Evolutionary conservation across 2,329 filamentous ascomycete species (phyloP), one percentile per base, ranked within the genome.

Genomic region (Alternaria sp.): DNA sequence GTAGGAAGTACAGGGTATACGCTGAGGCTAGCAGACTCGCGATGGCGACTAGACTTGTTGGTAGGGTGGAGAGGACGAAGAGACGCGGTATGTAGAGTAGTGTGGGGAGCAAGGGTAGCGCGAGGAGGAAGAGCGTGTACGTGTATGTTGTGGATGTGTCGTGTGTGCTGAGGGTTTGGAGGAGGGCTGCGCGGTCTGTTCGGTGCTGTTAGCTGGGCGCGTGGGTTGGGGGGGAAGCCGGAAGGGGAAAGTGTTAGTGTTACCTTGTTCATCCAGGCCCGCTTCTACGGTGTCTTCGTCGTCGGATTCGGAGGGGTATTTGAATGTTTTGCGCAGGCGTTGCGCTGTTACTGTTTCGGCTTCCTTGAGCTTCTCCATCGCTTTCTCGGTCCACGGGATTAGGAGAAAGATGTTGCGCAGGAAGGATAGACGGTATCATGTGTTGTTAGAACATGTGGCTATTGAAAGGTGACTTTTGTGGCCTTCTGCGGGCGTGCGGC

Each of bases 211-310:
- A 56, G 34, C 24, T 44, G n/a, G 31, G 17, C 41, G 34, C 29
- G 34, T 28, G 31, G 48, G 56, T 36, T 9, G 21, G 21, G 29
- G 41, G 41, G 33, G 5, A 33, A 31, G 34, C 31, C 51, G 39
- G 17, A 17, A 31, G 28, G 37, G n/a, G 1, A 13, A 40, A 44
- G 31, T 63, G 51, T 21, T 74, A 17, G 17, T 63, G 51, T 21
- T 74, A 89, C 89, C 89, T 83, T 93, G 85, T 78, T 93, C 90
- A 74, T 95, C 92, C 60, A 95, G 81, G 54, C 87, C 85, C 65
- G 88, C 84, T 33, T 85, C 84, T 17, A 82, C 75, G 70, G 83
- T 81, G 11, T 85, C 83, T 29, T 82, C 77, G 73, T 84, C 82
- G 34, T 84, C 81, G 42, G 80, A 79, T 61, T 83, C 81, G 46